Percentiles rank a stretch among this genome's conserved stretches.
Conservation (phyloP, 1,284 basidiomycete species). For the Ganoderma lucidum region DNA sequence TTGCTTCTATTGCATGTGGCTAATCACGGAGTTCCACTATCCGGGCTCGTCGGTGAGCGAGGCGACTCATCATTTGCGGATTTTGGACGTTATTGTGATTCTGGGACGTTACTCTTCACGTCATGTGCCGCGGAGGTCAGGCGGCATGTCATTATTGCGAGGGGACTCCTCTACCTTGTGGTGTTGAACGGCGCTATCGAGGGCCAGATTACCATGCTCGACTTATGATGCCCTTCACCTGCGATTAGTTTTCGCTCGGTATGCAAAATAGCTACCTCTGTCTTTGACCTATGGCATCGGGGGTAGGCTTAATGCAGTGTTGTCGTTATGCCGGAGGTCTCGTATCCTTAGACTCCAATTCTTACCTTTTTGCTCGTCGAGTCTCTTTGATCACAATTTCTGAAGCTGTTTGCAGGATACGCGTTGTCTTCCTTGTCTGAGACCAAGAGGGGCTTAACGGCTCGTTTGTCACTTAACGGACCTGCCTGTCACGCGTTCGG, state of each 20-base stretch:
- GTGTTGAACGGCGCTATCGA: background rate
- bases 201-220: background rate
- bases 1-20: conserved; percentile 13
- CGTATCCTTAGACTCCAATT: no score
- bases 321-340: no score
- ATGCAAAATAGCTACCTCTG: no score
- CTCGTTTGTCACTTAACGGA: conserved; percentile 65
- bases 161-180: background rate
- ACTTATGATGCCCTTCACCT: no score
- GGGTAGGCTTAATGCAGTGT: no score
- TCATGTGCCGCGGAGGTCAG: background rate
- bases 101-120: background rate
- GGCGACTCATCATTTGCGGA: background rate
- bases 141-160: background rate
- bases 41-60: background rate
- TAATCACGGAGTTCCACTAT: background rate
- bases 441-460: conserved; percentile 59
- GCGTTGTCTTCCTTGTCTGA: conserved; percentile 53
- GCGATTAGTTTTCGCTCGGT: no score
- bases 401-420: conserved; percentile 54
- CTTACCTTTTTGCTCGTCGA: no score
- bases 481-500: conserved; percentile 78
- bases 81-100: background rate
- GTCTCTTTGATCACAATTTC: background rate
- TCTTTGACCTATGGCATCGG: no score